Evolutionary conservation across 768 basidiomycete species (phyloP).

Genomic region (Lactarius tabidus): DNA sequence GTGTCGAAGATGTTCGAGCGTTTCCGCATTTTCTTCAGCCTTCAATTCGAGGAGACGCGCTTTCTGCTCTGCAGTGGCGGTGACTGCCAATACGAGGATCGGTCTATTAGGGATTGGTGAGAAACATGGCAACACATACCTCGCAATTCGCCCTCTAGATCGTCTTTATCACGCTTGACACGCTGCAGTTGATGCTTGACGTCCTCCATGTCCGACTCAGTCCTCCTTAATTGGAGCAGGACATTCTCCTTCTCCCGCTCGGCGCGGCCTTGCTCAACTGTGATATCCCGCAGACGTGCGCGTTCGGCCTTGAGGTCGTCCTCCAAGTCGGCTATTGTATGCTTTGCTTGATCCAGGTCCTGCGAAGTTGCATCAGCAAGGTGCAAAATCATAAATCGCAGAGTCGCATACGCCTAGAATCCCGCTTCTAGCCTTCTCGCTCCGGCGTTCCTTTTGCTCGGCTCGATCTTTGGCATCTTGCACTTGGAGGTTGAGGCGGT

Average conservation of each 20-base stretch:
- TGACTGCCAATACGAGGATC: slow-evolving; percentile 39
- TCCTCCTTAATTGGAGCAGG: slow-evolving; percentile 58
- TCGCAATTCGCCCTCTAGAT: slow-evolving; percentile 69
- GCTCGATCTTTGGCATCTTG: slow-evolving; percentile 55
- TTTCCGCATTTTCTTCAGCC: slow-evolving; percentile 62
- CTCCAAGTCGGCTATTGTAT: slow-evolving; percentile 65
- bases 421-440: slow-evolving; percentile 45
- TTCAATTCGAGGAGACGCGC: slow-evolving; percentile 62
- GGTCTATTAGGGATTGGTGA: background rate
- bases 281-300: slow-evolving; percentile 55
- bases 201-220: slow-evolving; percentile 77
- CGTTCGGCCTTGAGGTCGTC: slow-evolving; percentile 68
- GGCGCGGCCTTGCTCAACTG: slow-evolving; percentile 57
- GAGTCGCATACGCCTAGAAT: slow-evolving; percentile 49
- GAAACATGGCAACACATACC: slow-evolving; percentile 39
- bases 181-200: slow-evolving; percentile 63
- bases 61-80: slow-evolving; percentile 67
- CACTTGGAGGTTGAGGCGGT: slow-evolving; percentile 59
- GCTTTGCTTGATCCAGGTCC: slow-evolving; percentile 70
- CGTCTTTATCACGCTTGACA: slow-evolving; percentile 69
- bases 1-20: slow-evolving; percentile 70
- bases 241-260: slow-evolving; percentile 65
- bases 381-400: background rate
- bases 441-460: slow-evolving; percentile 49
- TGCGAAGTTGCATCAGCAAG: slow-evolving; percentile 31